These are phyloP conservation scores for Ophiostoma australiae DNA, from an alignment of 2,329 filamentous ascomycete genomes.

Conservation along the genomic window DNA sequence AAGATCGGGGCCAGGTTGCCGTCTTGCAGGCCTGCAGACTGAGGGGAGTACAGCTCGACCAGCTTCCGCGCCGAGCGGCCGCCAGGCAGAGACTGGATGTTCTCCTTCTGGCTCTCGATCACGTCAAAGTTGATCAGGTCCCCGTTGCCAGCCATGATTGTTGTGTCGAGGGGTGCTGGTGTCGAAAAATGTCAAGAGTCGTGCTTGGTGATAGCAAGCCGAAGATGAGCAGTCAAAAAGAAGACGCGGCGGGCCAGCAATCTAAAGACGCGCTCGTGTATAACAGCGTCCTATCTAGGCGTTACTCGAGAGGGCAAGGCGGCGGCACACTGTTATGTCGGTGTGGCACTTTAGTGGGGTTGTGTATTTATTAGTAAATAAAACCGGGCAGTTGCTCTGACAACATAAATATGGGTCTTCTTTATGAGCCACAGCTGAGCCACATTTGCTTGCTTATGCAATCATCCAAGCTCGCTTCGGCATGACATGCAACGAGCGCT, in stretches of 20 bases:
- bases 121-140: conserved; percentile 75
- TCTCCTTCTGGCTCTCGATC: conserved; percentile 96
- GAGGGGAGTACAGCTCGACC: conserved; percentile 71
- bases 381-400: conserved; percentile 25
- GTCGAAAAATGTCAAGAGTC: neutral
- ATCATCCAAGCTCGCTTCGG: neutral
- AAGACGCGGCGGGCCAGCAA: conserved; percentile 11
- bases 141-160: conserved; percentile 31
- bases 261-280: conserved; percentile 19
- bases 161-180: conserved; percentile 7
- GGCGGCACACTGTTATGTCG: conserved; percentile 15
- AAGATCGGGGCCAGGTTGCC: conserved; percentile 43
- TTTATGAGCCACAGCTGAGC: neutral
- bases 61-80: conserved; percentile 85
- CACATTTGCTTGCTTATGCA: neutral
- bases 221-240: neutral
- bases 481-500: conserved; percentile 9
- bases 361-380: conserved; percentile 28
- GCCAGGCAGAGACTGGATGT: conserved; percentile 87
- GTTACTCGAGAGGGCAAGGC: neutral
- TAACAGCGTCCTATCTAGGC: neutral
- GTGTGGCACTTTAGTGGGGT: conserved; percentile 19
- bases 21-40: conserved; percentile 43
- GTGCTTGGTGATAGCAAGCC: neutral
- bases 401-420: conserved; percentile 15